Evolutionary conservation across 495 filamentous ascomycete species (phyloP), one percentile per base, ranked within the genome.

Genomic region (Parachaetomium inaequale): DNA sequence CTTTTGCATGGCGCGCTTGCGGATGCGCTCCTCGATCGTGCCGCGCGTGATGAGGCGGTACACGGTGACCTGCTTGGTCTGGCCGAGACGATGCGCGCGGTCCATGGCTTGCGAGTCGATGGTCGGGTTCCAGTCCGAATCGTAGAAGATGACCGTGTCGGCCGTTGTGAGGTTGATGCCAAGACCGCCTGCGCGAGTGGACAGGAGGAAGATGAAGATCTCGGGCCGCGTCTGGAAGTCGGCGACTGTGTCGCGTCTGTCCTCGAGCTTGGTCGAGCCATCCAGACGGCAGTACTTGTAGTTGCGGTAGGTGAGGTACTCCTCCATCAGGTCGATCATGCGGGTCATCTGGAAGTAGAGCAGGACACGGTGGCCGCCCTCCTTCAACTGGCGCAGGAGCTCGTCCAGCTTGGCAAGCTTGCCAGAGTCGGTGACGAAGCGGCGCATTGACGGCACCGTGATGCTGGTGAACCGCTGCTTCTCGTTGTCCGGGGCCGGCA

Each of bases 331-430:
- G 70, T 99, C 94, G 70, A 99, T 98, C 94, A 99, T 99, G 67
- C 90, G 87, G n/a, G 94, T 99, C 94, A 99, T 99, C 78, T 99
- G 94, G 87, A 99, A 99, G 80, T 99, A 99, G n/a, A 99, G 80
- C 8, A 99, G 84, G 19, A 99, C 94, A 68, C 94, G 92, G 68
- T 99, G 94, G 47, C 89, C 89, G 47, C 87, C 89, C 56, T 93
- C 87, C 80, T 98, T 99, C 59, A 99, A 85, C 68, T 92, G 81
- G 49, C 87, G 85, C 31, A 99, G 81, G 25, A 99, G 83, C 58
- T 90, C 81, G 74, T 99, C 94, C 28, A 99, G 82, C 68, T 92
- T 92, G 36, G 91, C 91, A 54, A 99, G 83, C 74, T 99, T 99
- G 65, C 94, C 94, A 15, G 92, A 96, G 71, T 98, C 94, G 6